Percentiles rank a stretch among this genome's conserved stretches.
phyloP scores from a whole-genome alignment of 495 filamentous ascomycete species.

The Astrothelium subdiscretum region DNA sequence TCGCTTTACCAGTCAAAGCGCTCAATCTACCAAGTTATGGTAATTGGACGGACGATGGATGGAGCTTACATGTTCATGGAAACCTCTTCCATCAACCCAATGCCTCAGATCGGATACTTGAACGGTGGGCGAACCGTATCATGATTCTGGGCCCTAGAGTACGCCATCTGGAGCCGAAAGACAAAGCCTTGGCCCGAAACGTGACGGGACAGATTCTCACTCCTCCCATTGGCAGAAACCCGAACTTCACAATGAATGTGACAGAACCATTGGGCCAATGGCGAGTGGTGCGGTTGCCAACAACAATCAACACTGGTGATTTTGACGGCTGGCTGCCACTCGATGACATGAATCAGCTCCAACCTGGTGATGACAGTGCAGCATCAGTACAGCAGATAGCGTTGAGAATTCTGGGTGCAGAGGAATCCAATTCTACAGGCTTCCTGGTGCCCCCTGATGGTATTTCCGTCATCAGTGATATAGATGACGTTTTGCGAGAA shows the following conservation, averaged over 20 bases:
- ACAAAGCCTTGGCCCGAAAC: neutral
- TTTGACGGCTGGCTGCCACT: neutral
- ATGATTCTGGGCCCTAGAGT: neutral
- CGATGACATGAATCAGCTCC: neutral
- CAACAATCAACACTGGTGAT: neutral
- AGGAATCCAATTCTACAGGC: neutral
- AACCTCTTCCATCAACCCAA: neutral
- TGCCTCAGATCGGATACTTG: neutral
- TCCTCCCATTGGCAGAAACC: neutral
- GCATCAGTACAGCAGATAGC: neutral
- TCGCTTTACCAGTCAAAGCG: neutral
- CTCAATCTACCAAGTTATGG: neutral
- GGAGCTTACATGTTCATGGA: neutral
- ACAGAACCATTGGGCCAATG: neutral
- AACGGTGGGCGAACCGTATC: neutral
- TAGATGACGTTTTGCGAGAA: neutral
- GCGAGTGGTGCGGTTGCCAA: neutral
- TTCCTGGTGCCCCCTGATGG: neutral
- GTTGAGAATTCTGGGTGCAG: neutral
- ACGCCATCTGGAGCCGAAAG: neutral
- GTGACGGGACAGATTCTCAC: neutral
- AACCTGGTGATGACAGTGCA: neutral
- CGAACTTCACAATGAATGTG: neutral
- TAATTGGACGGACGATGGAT: neutral
- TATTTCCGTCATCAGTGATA: neutral